These are phyloP conservation scores for Atkinsonella hypoxylon DNA, from an alignment of 2,329 filamentous ascomycete genomes.

Conservation along the genomic window DNA sequence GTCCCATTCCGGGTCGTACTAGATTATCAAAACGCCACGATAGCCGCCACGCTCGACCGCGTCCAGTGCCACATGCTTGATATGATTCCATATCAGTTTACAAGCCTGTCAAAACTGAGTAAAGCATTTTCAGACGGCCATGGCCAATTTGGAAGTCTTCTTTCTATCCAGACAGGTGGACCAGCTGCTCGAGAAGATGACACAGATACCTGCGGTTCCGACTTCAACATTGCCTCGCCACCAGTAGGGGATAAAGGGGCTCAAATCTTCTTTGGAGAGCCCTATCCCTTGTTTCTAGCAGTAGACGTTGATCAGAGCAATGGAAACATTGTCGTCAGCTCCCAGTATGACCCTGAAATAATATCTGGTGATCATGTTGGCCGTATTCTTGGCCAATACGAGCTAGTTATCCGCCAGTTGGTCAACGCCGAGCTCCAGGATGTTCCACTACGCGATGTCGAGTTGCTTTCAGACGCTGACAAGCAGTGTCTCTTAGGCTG, in stretches of 20 bases:
- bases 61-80: slow-evolving; percentile 1
- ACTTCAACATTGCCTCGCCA: background rate
- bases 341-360: background rate
- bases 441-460: background rate
- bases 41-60: background rate
- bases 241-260: background rate
- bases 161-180: background rate
- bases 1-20: slow-evolving; percentile 6
- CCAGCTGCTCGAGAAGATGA: background rate
- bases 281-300: background rate
- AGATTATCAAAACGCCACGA: background rate
- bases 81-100: slow-evolving; percentile 3
- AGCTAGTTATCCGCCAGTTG: background rate
- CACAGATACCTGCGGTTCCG: background rate
- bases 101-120: background rate
- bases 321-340: background rate
- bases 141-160: background rate
- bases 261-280: background rate
- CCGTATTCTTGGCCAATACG: background rate
- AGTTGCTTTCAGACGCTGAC: background rate
- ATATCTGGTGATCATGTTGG: background rate
- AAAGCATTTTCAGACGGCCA: background rate
- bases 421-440: background rate
- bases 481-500: background rate
- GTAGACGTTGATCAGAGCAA: background rate